A percentile compares a stretch with the other conserved stretches of the same genome.
phyloP scores from a whole-genome alignment of 306 rosid species.

The Vicia sativa region DNA sequence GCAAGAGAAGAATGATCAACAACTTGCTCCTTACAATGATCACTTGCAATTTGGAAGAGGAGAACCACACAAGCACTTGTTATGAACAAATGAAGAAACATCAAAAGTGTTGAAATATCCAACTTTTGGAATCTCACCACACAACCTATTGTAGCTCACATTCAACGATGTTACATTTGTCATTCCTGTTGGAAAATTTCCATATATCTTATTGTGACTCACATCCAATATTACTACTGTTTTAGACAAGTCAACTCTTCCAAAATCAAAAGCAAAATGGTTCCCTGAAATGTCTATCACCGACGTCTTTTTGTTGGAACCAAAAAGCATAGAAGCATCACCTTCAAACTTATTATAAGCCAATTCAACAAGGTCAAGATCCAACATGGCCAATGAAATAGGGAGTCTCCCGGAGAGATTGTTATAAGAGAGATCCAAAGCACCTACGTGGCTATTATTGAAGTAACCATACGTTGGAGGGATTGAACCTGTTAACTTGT shows the following conservation, averaged over 20 bases:
- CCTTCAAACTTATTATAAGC: conserved; percentile 58
- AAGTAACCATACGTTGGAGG: conserved; percentile 40
- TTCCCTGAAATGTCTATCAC: conserved; percentile 49
- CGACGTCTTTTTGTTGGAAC: conserved; percentile 32
- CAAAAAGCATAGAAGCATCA: conserved; percentile 55
- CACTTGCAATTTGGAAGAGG: conserved; percentile 24
- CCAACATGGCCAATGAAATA: conserved; percentile 32
- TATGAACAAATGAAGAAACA: conserved; percentile 28
- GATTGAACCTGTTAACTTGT: conserved; percentile 48
- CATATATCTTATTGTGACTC: conserved; percentile 49
- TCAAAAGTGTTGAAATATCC: conserved; percentile 45
- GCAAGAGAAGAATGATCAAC: no score
- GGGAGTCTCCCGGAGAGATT: conserved; percentile 55
- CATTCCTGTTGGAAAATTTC: conserved; percentile 43
- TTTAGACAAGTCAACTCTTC: conserved; percentile 38
- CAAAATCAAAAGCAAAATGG: conserved; percentile 43
- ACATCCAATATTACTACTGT: conserved; percentile 41
- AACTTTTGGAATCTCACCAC: conserved; percentile 56
- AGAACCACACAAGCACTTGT: conserved; percentile 63
- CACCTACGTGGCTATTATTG: not conserved
- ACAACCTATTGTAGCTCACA: conserved; percentile 60
- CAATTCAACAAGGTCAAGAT: conserved; percentile 30
- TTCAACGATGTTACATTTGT: conserved; percentile 42
- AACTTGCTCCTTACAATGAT: no score
- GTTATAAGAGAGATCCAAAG: conserved; percentile 49